Evolutionary conservation across 2,329 filamentous ascomycete species (phyloP).

Genomic region (Ceratocystis albifundus): DNA sequence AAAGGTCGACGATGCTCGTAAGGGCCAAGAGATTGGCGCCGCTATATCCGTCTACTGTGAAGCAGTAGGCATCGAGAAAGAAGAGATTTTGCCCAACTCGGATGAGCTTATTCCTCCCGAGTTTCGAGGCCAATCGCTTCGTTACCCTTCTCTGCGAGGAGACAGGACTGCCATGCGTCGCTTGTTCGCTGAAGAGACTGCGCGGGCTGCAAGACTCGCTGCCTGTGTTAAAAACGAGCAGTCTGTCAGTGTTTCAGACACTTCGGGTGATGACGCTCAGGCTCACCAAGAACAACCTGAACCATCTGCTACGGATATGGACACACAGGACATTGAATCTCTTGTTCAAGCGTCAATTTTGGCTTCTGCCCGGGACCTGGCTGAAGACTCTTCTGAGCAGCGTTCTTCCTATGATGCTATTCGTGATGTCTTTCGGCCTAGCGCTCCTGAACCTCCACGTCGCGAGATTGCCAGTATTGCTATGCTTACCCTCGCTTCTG

Average conservation of each 20-base stretch:
- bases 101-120: conserved; percentile 29
- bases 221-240: neutral
- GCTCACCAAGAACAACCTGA: conserved; percentile 12
- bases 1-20: conserved; percentile 30
- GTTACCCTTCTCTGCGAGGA: conserved; percentile 12
- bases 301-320: neutral
- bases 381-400: conserved; percentile 19
- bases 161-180: conserved; percentile 18
- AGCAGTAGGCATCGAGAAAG: conserved; percentile 26
- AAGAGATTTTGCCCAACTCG: conserved; percentile 20
- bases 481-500: conserved; percentile 16
- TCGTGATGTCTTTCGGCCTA: conserved; percentile 32
- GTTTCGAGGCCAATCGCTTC: conserved; percentile 21
- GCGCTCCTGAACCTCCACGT: conserved; percentile 29
- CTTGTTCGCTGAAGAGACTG: conserved; percentile 15
- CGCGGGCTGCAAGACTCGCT: conserved; percentile 11
- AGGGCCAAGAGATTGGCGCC: conserved; percentile 31
- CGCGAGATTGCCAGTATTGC: conserved; percentile 19
- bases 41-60: conserved; percentile 33
- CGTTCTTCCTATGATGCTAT: conserved; percentile 28
- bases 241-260: neutral
- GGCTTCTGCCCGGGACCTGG: conserved; percentile 17
- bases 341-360: conserved; percentile 18
- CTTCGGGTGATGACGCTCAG: neutral
- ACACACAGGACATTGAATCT: conserved; percentile 11